Base-by-base conservation (phyloP, 306 rosid genomes). In the Glycyrrhiza uralensis region DNA sequence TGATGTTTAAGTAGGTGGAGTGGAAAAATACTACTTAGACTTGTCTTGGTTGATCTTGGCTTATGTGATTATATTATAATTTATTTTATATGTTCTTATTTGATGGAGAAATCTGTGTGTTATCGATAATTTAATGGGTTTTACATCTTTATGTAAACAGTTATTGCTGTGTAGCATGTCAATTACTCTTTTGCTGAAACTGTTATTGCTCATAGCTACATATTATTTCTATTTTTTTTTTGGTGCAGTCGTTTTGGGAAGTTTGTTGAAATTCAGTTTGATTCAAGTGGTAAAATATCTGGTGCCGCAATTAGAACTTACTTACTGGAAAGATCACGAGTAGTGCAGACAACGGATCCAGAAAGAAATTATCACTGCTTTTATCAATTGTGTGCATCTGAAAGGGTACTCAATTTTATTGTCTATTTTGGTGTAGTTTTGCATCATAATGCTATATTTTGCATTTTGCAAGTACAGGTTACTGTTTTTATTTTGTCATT, bases 231-330 rank as follows among this genome's bases (percentile, higher is more conserved):
- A 3, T 61, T 18, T 65, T 66, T 71, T 11, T 79, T 82, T 24
- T 26, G 2, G 50, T 74, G 77, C 88, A 94, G 99, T 71, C 99
- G 99, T 35, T 91, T 94, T 81, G 99, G 99, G 75, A 94, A 91
- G 87, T 94, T 94, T 72, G 99, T 91, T 66, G 97, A 91, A 81
- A 91, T 94, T 83, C 99, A 94, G 85, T 94, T 94, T 74, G 96
- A 94, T 82, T 83, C 91, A 65, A 91, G 73, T 58, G 99, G 99
- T 80, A 88, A 97, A 91, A 89, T 94, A 86, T 91, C 97, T 9
- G 99, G 99, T 76, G 99, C 97, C 74, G 99, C 97, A 58, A 88
- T 94, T 67, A 87, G 97, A 85, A 94, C 97, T 76, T 94, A 94
- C 85, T 87, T 94, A 61, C 56, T 94, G 84, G 99, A 94, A 76